Evolutionary conservation across 345 rosid genomes (phyloP), one percentile per base, ranked within the genome.

Genomic region (Aurinia saxatilis): DNA sequence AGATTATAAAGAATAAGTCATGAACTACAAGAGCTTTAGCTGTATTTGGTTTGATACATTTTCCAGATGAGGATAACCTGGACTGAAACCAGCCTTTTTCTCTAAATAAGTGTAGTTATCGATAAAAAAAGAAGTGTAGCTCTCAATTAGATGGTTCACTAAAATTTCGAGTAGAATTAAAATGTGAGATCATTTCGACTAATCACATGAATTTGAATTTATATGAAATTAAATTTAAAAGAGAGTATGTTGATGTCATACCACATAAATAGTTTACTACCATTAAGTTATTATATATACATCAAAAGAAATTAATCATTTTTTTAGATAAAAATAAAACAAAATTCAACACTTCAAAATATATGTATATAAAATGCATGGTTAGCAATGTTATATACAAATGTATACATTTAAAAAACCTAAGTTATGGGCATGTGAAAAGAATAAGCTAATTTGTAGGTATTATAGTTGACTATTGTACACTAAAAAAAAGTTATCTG

Each of bases 351-450:
- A 65, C 36, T 21, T 5, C 29, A 13, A 44, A 54, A 13, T 35
- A 19, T 11, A 11, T 41, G 11, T 6, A 7, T 11, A 45, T 36
- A 49, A 67, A 15, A 50, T 67, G 45, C 59, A 49, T 57, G 57
- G 44, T 51, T 51, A 44, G 33, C 35, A 40, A 51, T 63, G 23
- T 16, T 12, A 63, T 9, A 17, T 17, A 34, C n/a, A 49, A 25
- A 40, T 27, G 0, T 47, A 55, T 15, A 47, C 18, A 50, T 60
- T n/a, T 7, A 37, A 36, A 36, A 3, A 27, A 52, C 36, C 8
- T n/a, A 45, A 25, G 67, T 60, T 69, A 69, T 63, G 58, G 59
- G 69, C 68, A 69, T 69, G 74, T 47, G 58, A 55, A 70, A 70
- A 48, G 63, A 54, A 63, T 49, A 46, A 63, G 64, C 69, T 39